These are phyloP conservation scores for Aspergillus ochraceus DNA, from an alignment of 2,329 filamentous ascomycete genomes.

Conservation along the genomic window DNA sequence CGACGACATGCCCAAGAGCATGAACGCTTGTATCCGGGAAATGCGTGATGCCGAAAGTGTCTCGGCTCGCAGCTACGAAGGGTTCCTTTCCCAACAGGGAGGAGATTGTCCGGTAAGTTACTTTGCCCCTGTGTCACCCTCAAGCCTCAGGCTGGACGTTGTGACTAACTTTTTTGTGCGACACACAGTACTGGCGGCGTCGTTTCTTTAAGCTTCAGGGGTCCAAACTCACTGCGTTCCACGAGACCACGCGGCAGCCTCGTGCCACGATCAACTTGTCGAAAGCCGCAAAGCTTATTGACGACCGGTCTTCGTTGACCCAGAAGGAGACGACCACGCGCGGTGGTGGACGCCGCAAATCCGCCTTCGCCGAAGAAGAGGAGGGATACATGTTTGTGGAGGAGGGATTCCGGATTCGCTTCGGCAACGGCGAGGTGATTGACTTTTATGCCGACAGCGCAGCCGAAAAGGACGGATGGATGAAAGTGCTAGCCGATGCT, in stretches of 20 bases:
- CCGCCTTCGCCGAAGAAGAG: conserved; percentile 95
- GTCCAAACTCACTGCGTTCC: conserved; percentile 89
- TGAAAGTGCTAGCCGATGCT: conserved; percentile 77
- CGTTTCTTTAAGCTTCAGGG: conserved; percentile 95
- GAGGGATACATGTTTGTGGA: conserved; percentile 99
- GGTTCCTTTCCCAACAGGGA: conserved; percentile 90
- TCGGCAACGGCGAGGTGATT: conserved; percentile 96
- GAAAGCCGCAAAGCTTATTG: conserved; percentile 89
- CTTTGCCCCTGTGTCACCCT: neutral
- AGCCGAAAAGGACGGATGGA: conserved; percentile 89
- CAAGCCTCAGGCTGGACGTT: neutral
- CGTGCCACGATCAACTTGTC: conserved; percentile 95
- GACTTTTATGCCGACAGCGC: conserved; percentile 95
- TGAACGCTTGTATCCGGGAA: conserved; percentile 94
- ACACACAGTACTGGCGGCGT: conserved; percentile 83
- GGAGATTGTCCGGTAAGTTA: conserved; percentile 90
- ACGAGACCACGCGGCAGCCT: conserved; percentile 91
- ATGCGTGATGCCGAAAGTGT: conserved; percentile 86
- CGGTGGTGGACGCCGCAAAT: conserved; percentile 79
- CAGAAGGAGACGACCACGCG: conserved; percentile 79
- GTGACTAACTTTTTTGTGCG: conserved; percentile 8
- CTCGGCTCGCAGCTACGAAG: conserved; percentile 77
- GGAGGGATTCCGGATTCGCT: conserved; percentile 97
- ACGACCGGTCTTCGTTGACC: conserved; percentile 80
- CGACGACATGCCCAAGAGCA: conserved; percentile 98